Percentiles rank a stretch among this genome's conserved stretches.
phyloP scores from a whole-genome alignment of 1,284 basidiomycete genomes.

The Apiotrichum porosum region DNA sequence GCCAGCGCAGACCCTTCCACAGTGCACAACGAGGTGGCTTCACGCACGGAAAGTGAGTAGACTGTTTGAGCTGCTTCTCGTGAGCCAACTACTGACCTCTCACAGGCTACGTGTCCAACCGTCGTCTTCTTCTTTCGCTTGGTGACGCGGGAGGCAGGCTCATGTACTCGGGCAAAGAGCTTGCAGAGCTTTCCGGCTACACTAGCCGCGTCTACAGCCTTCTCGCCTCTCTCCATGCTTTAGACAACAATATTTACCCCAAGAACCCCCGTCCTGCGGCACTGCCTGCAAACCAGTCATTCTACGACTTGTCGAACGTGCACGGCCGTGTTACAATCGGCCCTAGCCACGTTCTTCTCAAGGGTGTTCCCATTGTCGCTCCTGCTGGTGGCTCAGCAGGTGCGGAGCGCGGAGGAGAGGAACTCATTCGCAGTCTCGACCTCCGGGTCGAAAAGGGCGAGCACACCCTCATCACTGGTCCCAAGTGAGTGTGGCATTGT shows the following conservation, averaged over 20 bases:
- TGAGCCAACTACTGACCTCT: conserved; percentile 4
- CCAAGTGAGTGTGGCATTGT: conserved; percentile 49
- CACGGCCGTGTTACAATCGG: conserved; percentile 47
- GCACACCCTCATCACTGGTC: conserved; percentile 90
- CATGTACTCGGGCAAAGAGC: conserved; percentile 58
- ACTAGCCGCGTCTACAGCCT: conserved; percentile 86
- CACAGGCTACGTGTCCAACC: conserved; percentile 88
- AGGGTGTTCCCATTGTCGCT: conserved; percentile 69
- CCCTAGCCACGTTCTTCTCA: conserved; percentile 55
- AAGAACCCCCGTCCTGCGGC: conserved; percentile 29
- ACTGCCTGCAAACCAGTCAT: conserved; percentile 31
- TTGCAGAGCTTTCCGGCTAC: conserved; percentile 87
- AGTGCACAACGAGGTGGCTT: conserved; percentile 49
- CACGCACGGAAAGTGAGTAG: conserved; percentile 60
- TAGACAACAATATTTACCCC: conserved; percentile 51
- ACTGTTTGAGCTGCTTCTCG: too few species aligned
- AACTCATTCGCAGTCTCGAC: conserved; percentile 68
- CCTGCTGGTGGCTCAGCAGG: conserved; percentile 56
- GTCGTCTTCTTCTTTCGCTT: conserved; percentile 83
- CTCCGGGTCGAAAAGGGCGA: conserved; percentile 70
- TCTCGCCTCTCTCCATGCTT: conserved; percentile 74
- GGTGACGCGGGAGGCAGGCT: conserved; percentile 91
- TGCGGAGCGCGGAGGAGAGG: conserved; percentile 54
- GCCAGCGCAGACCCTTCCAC: not conserved
- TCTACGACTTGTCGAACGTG: conserved; percentile 52